phyloP scores from a whole-genome alignment of 768 basidiomycete species.

The Hericium alpestre region DNA sequence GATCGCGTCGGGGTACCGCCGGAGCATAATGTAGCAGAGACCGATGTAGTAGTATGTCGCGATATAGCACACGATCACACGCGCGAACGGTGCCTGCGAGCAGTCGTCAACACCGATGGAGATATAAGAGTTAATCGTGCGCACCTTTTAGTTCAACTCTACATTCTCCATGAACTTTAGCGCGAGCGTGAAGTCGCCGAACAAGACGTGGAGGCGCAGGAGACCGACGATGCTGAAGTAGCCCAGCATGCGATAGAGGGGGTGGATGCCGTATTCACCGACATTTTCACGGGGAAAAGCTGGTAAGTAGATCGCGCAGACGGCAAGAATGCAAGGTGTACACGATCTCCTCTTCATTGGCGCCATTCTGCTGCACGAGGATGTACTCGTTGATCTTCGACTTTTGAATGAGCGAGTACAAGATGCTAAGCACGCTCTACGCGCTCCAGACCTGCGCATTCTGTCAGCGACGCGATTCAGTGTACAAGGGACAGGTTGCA shows the following conservation, averaged over 20 bases:
- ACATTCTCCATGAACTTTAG: conserved; percentile 92
- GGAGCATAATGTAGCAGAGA: conserved; percentile 92
- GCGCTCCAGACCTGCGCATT: conserved; percentile 66
- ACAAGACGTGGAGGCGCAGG: conserved; percentile 89
- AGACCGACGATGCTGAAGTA: conserved; percentile 96
- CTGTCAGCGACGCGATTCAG: no score
- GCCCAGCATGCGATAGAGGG: conserved; percentile 89
- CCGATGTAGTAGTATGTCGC: conserved; percentile 93
- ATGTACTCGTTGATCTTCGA: conserved; percentile 92
- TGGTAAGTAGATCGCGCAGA: background rate
- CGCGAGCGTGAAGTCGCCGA: conserved; percentile 92
- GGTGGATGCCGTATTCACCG: conserved; percentile 84
- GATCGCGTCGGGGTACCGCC: conserved; percentile 91
- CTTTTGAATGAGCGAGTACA: conserved; percentile 99
- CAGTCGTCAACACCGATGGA: background rate
- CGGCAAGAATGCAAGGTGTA: conserved; percentile 28
- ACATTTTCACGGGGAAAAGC: conserved; percentile 61
- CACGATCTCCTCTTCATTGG: conserved; percentile 75
- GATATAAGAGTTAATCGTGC: background rate
- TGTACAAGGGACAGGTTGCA: background rate
- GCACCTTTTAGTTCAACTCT: conserved; percentile 80
- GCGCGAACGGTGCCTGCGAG: conserved; percentile 68
- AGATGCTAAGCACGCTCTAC: conserved; percentile 94
- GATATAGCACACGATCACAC: conserved; percentile 95
- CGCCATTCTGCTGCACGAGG: conserved; percentile 67